These are phyloP conservation scores for Gonapodya sp. DNA, from an alignment of 192 early-diverging fungal genomes.

Conservation along the genomic window DNA sequence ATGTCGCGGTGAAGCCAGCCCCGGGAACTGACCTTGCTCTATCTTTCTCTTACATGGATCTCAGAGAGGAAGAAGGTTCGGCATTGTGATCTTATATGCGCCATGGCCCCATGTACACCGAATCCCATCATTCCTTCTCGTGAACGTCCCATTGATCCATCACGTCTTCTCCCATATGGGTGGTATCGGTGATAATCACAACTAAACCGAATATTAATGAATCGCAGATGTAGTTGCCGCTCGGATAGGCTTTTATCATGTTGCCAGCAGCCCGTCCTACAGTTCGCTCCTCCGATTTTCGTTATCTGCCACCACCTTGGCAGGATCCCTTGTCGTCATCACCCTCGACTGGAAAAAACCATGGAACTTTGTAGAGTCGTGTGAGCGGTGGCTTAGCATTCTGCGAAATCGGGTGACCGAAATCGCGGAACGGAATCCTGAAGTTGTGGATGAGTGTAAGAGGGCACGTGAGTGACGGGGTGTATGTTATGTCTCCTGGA, in stretches of 20 bases:
- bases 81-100: too few species aligned
- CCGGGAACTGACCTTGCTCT: conserved; percentile 65
- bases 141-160: too few species aligned
- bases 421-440: conserved; percentile 30
- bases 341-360: conserved; percentile 87
- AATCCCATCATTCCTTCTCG: too few species aligned
- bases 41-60: conserved; percentile 71
- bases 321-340: conserved; percentile 58
- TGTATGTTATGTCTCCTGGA: conserved; percentile 58
- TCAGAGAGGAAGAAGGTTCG: conserved; percentile 82
- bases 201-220: too few species aligned
- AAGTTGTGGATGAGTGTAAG: conserved; percentile 24
- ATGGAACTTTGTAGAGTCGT: conserved; percentile 70
- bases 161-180: too few species aligned
- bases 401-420: conserved; percentile 42
- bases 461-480: conserved; percentile 58
- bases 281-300: conserved; percentile 61
- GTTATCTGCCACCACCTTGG: conserved; percentile 52
- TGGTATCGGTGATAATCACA: too few species aligned
- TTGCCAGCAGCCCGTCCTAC: conserved; percentile 60
- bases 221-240: conserved; percentile 61
- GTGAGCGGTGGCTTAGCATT: conserved; percentile 70
- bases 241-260: conserved; percentile 69
- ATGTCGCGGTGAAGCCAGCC: conserved; percentile 29
- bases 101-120: too few species aligned